Conservation (phyloP, 129 eudicot species). For the Artemisia tridentata region DNA sequence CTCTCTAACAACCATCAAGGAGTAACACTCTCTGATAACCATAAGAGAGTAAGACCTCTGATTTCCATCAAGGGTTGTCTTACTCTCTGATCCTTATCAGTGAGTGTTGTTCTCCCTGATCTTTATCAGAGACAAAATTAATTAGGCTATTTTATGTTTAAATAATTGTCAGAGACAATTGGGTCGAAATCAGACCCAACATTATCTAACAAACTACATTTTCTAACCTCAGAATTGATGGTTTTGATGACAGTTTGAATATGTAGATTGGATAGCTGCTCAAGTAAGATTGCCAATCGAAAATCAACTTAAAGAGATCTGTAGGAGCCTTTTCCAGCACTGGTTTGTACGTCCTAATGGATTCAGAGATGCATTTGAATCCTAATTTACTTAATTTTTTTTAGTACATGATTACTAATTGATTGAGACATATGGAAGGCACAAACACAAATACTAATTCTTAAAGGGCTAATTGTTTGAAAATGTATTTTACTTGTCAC, state of each 20-base stretch:
- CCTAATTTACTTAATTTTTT: not conserved
- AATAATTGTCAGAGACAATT: too few species aligned
- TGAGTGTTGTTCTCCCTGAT: too few species aligned
- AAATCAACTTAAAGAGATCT: slow-evolving; percentile 28
- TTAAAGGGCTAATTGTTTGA: too few species aligned
- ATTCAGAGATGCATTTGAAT: not conserved
- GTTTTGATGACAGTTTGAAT: slow-evolving; percentile 39
- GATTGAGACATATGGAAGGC: not conserved
- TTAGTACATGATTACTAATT: not conserved
- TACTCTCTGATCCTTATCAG: too few species aligned
- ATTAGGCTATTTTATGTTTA: too few species aligned
- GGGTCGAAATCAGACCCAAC: too few species aligned
- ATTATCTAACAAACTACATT: not conserved
- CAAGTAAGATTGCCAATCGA: slow-evolving; percentile 36
- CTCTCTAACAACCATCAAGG: too few species aligned
- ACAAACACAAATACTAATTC: not conserved
- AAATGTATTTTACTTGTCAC: too few species aligned
- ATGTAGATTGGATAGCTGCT: slow-evolving; percentile 56
- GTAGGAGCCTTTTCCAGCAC: not conserved
- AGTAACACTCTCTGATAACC: too few species aligned
- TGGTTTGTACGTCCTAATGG: not conserved
- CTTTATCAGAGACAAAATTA: too few species aligned
- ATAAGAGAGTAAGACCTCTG: too few species aligned
- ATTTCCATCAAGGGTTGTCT: too few species aligned
- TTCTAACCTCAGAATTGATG: slow-evolving; percentile 1